These are phyloP conservation scores for Moniliophthora roreri DNA, from an alignment of 1,284 basidiomycete species.

Conservation along the genomic window DNA sequence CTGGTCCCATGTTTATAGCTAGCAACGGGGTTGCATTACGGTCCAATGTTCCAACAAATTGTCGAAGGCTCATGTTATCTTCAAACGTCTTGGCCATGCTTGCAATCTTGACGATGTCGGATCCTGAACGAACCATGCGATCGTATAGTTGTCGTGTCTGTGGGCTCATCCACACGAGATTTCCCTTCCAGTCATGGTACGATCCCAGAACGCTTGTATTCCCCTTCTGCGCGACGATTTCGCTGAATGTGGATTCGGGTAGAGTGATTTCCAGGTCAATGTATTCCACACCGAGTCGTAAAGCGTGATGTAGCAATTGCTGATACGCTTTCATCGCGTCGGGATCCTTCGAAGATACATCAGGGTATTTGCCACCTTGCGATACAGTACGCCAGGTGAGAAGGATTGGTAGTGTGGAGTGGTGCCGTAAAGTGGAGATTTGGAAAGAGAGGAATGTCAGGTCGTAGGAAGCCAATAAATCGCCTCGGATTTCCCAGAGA, in stretches of 20 bases:
- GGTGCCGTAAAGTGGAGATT: constrained; percentile 76
- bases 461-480: constrained; percentile 21
- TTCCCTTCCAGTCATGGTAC: constrained; percentile 92
- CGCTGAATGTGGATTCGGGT: constrained; percentile 61
- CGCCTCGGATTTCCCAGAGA: constrained; percentile 26
- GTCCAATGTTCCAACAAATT: constrained; percentile 59
- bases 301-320: constrained; percentile 75
- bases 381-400: constrained; percentile 88
- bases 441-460: constrained; percentile 80
- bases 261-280: constrained; percentile 89
- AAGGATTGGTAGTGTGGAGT: constrained; percentile 83
- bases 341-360: constrained; percentile 55
- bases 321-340: constrained; percentile 53
- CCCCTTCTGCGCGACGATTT: constrained; percentile 66
- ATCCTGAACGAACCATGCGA: constrained; percentile 46
- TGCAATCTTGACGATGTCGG: constrained; percentile 93
- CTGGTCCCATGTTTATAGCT: constrained; percentile 88
- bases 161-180: constrained; percentile 78
- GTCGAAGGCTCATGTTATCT: constrained; percentile 81
- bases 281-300: constrained; percentile 89
- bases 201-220: constrained; percentile 84
- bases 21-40: constrained; percentile 52
- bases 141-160: constrained; percentile 70
- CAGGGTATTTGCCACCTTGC: constrained; percentile 93
- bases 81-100: constrained; percentile 75